Base-by-base conservation (phyloP, 306 rosid species). In the Glycine soja region DNA sequence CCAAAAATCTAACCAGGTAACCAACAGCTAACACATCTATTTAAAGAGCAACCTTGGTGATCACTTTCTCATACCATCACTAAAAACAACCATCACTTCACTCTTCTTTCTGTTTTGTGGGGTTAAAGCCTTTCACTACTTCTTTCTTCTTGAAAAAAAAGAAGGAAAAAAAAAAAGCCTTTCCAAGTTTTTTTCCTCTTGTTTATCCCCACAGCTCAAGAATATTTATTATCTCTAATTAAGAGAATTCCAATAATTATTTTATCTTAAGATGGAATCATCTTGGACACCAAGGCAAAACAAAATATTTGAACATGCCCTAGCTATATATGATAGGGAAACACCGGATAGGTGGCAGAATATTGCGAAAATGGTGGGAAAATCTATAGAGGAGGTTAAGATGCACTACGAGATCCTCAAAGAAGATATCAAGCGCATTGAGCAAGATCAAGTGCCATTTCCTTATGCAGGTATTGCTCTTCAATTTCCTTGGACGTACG, bases 301-400 rank as follows among this genome's bases (percentile, higher is more conserved):
- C 90, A 92, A 92, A 75, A 59, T 70, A 42, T 91, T 92, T 47
- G 97, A 91, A 56, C 91, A 77, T 9, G 97, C 97, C 3, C 81
- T 91, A 34, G 97, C 97, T 72, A 63, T 84, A 65, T 88, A 85
- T 74, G 92, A 93, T 16, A 88, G 76, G 72, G 97, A 93, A 57
- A 88, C 92, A 42, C 89, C 94, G 0, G 97, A 93, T 62, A 88
- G 90, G 59, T 93, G 97, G 97, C 97, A 86, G 72, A 91, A 93
- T 82, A 85, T 93, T 70, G 97, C 96, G 3, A 81, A 75, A 75
- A 85, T 82, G 10, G 97, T 91, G 36, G 88, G 94, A 59, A 93
- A 87, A 72, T 80, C 97, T 16, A 91, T 87, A 0, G 94, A 90
- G 48, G 97, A 93, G 16, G 97, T 93, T 74, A 91, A 90, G 75